Evolutionary conservation across 768 basidiomycete genomes (phyloP), one percentile per base, ranked within the genome.

Genomic region (Pleurotus tuber-regium): DNA sequence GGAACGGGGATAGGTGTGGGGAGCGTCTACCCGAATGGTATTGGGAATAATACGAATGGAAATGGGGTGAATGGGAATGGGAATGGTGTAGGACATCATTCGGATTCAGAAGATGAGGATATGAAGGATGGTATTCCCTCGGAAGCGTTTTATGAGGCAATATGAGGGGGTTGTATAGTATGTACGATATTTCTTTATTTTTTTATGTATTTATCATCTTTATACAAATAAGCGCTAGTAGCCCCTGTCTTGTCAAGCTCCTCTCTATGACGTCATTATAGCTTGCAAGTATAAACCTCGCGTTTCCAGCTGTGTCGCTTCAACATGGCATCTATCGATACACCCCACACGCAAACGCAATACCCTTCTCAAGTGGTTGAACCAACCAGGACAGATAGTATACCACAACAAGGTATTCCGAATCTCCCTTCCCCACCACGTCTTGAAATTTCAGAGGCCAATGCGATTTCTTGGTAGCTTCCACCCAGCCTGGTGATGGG

Each of bases 401-500:
- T 57, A 25, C 64, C 66, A 16, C 71, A 72, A 48, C 75, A 74
- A 60, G 74, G 78, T 77, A 54, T 36, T n/a, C n/a, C n/a, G 48
- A 33, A 25, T 4, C 41, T 54, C 26, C 43, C 8, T 35, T n/a
- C 14, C 10, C 41, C 18, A 47, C 11, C 23, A 29, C 18, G 8
- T 12, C 10, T 24, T 25, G 39, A 23, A 18, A 36, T 36, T 16
- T 12, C n/a, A 9, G n/a, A 16, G 8, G 2, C 7, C 51, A 16
- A 44, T 31, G 12, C n/a, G 18, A 26, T 29, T 42, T n/a, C 16
- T 49, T 28, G 25, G 0, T 38, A 76, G 74, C 59, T 24, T 69
- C 72, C 1, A 61, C 67, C 0, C 57, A 61, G 29, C 69, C 72
- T 9, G 70, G 61, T n/a, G 69, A 70, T 47, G 72, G 71, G 16